Base-by-base conservation (phyloP, 2,329 filamentous ascomycete species). In the Atkinsonella texensis region DNA sequence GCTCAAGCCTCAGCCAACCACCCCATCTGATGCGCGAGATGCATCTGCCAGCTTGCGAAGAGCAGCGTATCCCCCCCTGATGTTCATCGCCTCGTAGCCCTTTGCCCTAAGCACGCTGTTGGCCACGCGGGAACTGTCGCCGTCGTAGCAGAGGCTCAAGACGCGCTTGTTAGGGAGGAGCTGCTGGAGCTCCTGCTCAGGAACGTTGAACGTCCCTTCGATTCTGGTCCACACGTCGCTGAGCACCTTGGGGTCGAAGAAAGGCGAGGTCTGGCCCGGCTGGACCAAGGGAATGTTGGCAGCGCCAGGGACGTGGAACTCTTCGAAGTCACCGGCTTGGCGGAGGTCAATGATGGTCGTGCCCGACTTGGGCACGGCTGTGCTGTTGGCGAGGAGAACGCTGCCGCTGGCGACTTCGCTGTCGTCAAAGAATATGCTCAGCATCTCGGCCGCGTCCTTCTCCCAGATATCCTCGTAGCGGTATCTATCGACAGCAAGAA, bases 381-480 rank as follows among this genome's bases (percentile, higher is more conserved):
- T 50, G 9, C 60, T 50, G 20, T 56, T 52, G 5, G 46, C 44
- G 1, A 57, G 52, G 1, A 57, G 52, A 1, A 53, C 44, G 15
- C 44, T 13, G 40, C 35, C 18, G 17, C 33, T 45, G 10, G 57
- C 44, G 7, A 46, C 41, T 39, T 54, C 45, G 47, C 64, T 48
- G 2, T 42, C 42, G 32, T 39, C 49, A 45, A 56, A 59, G 52
- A 68, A 72, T 31, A 64, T 57, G 4, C 60, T 63, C 52, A 74
- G 62, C 1, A 68, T 65, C 0, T 68, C 62, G 9, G 62, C 55
- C 1, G 71, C 67, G 2, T 67, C 63, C 13, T 66, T 64, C 58
- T 78, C 75, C 75, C 76, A 79, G 39, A 67, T 67, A 55, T 76
- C 73, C 50, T 79, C 75, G 56, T 79, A 79, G 7, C 72, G 70